These are phyloP conservation scores for Xerocomus amazonicus DNA, from an alignment of 1,284 basidiomycete species.

Conservation along the genomic window DNA sequence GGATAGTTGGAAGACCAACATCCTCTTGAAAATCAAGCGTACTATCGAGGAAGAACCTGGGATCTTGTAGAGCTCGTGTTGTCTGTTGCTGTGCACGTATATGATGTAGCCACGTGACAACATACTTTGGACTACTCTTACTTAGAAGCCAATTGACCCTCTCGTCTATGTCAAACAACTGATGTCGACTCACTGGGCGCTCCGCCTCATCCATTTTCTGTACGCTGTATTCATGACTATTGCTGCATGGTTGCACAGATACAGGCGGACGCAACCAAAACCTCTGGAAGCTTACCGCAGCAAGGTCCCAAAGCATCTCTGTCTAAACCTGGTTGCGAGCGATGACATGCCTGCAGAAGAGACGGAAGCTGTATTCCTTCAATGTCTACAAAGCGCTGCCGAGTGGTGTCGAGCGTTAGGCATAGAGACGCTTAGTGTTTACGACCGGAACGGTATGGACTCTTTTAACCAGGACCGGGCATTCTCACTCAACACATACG, in stretches of 20 bases:
- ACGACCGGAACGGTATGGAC: constrained; percentile 62
- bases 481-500: constrained; percentile 10
- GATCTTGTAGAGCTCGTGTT: constrained; percentile 22
- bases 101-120: background rate
- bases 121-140: background rate
- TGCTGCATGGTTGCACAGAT: constrained; percentile 39
- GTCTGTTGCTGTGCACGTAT: background rate
- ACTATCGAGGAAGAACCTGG: constrained; percentile 60
- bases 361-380: constrained; percentile 43
- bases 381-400: constrained; percentile 50
- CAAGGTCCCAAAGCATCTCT: constrained; percentile 61
- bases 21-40: constrained; percentile 86
- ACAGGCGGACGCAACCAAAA: constrained; percentile 38
- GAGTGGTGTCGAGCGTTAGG: constrained; percentile 59
- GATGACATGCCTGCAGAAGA: constrained; percentile 31
- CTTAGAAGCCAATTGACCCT: background rate
- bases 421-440: constrained; percentile 60
- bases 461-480: constrained; percentile 4
- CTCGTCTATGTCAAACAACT: constrained; percentile 14
- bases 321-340: constrained; percentile 53
- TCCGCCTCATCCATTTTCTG: constrained; percentile 54
- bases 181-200: constrained; percentile 41
- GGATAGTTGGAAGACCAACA: constrained; percentile 92
- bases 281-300: constrained; percentile 47
- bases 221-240: constrained; percentile 47